These are phyloP conservation scores for Sistotremastrum suecicum DNA, from an alignment of 768 basidiomycete genomes.

Conservation along the genomic window DNA sequence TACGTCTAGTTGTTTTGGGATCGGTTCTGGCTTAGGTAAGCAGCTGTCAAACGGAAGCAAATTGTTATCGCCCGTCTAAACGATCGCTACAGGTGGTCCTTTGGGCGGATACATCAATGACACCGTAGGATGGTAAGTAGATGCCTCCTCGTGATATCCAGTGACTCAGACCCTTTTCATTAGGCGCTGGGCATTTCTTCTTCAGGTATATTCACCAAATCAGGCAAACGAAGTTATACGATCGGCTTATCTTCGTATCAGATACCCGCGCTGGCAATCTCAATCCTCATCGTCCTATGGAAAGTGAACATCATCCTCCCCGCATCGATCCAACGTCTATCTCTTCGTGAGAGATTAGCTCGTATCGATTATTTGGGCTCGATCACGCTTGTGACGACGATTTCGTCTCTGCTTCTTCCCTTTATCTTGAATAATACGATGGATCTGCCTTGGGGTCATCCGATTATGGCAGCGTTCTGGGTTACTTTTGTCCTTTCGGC, in stretches of 20 bases:
- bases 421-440: conserved; percentile 68
- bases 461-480: conserved; percentile 33
- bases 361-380: conserved; percentile 82
- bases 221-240: no score
- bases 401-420: conserved; percentile 59
- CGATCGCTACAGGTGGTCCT: conserved; percentile 39
- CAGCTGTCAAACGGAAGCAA: not conserved
- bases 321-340: conserved; percentile 43
- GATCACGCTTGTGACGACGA: conserved; percentile 56
- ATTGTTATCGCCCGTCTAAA: no score
- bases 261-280: conserved; percentile 64
- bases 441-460: conserved; percentile 62
- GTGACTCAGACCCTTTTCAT: not conserved
- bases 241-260: conserved; percentile 16
- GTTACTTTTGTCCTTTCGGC: conserved; percentile 47
- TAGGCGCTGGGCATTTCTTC: conserved; percentile 77
- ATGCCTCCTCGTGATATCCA: conserved; percentile 5
- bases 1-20: no score
- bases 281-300: conserved; percentile 51
- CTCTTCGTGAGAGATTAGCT: conserved; percentile 45
- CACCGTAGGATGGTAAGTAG: conserved; percentile 63
- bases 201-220: conserved; percentile 13
- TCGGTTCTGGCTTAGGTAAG: conserved; percentile 66
- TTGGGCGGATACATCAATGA: conserved; percentile 80
- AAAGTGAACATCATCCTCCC: conserved; percentile 73